Evolutionary conservation across 371 early-diverging fungal genomes (phyloP), one percentile per base, ranked within the genome.

Genomic region (Rhizopus sp.): DNA sequence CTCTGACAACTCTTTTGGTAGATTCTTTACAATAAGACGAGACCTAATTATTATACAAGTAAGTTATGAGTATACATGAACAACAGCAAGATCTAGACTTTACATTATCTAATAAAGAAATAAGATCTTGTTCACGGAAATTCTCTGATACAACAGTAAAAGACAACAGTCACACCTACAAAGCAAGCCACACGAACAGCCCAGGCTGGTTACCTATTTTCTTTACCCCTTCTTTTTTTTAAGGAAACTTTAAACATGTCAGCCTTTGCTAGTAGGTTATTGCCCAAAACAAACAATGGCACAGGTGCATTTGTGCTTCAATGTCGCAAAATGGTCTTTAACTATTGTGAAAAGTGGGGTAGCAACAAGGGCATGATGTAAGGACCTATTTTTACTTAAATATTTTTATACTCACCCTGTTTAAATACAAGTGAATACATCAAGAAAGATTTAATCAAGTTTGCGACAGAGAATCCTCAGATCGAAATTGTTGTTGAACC

Each of bases 21-120:
- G 80, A 73, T 95, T 94, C 68, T 95, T 96, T 55, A 97, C 92
- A 63, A 95, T 90, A 13, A 97, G 57, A 39, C 86, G 82, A 55
- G 80, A 81, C 83, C 83, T 83, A 60, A 52, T 23, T 23, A 23
- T 23, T 50, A 17, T 17, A 50, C 15, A 45, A 51, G 31, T 13
- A 33, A 42, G 15, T 23, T 23, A 23, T 23, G 23, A 23, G 2
- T 23, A 23, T 23, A 23, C 23, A 23, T 23, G 23, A 23, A 23
- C 2, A 23, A 23, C 2, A 23, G 2, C 23, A 23, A 23, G 23
- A 23, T 23, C 23, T 23, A 23, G 23, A 23, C 23, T 23, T 23
- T 23, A 23, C 23, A 23, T 23, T 23, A 23, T 23, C 23, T 23
- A 23, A 23, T 23, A 23, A 23, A 23, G 23, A 23, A 23, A 23